Evolutionary conservation across 75 land plant genomes (phyloP).

Genomic region (Isoetes taiwanensis): DNA sequence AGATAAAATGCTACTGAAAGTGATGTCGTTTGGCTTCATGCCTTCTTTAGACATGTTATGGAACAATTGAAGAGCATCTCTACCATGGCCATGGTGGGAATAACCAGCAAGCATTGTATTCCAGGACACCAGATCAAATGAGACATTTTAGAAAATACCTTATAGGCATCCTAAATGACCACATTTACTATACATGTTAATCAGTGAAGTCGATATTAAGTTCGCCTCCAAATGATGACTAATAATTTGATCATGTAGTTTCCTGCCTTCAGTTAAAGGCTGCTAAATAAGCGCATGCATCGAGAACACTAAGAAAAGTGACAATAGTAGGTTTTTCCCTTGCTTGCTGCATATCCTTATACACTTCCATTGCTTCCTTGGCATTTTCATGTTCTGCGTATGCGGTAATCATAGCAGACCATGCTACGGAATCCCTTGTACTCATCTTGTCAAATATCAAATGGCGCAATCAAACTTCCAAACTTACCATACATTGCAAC

Average conservation of each 20-base stretch:
- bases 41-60: conserved; percentile 22
- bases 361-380: not conserved
- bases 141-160: conserved; percentile 22
- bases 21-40: conserved; percentile 21
- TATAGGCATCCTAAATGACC: conserved; percentile 23
- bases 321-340: not conserved
- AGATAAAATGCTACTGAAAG: too few relatives aligned
- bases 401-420: conserved; percentile 1
- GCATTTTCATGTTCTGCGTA: not conserved
- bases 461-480: not conserved
- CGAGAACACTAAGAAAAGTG: not conserved
- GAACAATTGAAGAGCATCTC: conserved; percentile 27
- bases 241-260: not conserved
- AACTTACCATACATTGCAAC: not conserved
- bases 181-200: conserved; percentile 45
- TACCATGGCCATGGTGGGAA: conserved; percentile 28
- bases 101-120: conserved; percentile 41
- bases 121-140: conserved; percentile 30
- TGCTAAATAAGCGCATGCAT: not conserved
- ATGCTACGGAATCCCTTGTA: not conserved
- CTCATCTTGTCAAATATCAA: not conserved
- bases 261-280: not conserved
- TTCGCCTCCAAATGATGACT: not conserved
- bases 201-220: conserved; percentile 25
- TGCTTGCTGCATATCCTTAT: not conserved